Conservation (phyloP, 1,284 basidiomycete genomes). For the Vanrija pseudolonga region DNA sequence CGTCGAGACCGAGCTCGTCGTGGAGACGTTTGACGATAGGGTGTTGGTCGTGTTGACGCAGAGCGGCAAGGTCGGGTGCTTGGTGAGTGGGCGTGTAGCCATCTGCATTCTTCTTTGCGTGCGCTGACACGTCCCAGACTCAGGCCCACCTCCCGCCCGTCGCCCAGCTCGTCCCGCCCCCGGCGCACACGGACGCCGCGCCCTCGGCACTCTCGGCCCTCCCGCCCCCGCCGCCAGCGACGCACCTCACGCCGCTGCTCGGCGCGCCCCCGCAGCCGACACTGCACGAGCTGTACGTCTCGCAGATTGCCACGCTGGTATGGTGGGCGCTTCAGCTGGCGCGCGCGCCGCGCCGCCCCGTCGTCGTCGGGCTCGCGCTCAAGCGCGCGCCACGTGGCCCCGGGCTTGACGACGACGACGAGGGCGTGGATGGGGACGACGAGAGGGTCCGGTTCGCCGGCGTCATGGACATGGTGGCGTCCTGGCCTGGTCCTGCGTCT, state of each 20-base stretch:
- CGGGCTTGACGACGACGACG: constrained; percentile 53
- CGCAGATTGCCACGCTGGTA: constrained; percentile 78
- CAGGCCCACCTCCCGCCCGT: constrained; percentile 73
- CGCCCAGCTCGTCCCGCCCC: constrained; percentile 64
- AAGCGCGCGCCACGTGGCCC: constrained; percentile 21
- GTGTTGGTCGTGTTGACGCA: constrained; percentile 78
- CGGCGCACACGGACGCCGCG: constrained; percentile 49
- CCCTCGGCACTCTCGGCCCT: constrained; percentile 56
- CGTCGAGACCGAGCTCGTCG: constrained; percentile 64
- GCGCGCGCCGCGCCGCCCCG: constrained; percentile 28
- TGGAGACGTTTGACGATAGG: constrained; percentile 75
- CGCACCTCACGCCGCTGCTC: constrained; percentile 70
- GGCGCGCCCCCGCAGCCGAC: constrained; percentile 63
- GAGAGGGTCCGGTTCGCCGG: constrained; percentile 63
- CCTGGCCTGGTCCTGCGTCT: constrained; percentile 44
- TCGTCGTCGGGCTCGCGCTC: constrained; percentile 43
- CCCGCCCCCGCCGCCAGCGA: constrained; percentile 66
- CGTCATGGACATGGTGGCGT: constrained; percentile 64
- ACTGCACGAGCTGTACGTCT: constrained; percentile 74
- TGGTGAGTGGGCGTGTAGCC: too few species aligned
- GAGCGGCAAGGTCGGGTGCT: constrained; percentile 72
- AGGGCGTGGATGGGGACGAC: constrained; percentile 14
- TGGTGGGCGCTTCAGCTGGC: constrained; percentile 59
- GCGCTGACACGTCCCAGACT: constrained; percentile 56
- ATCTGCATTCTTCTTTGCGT: too few species aligned